phyloP scores from a whole-genome alignment of 2,329 filamentous ascomycete genomes.

The Ascosphaera aggregata region DNA sequence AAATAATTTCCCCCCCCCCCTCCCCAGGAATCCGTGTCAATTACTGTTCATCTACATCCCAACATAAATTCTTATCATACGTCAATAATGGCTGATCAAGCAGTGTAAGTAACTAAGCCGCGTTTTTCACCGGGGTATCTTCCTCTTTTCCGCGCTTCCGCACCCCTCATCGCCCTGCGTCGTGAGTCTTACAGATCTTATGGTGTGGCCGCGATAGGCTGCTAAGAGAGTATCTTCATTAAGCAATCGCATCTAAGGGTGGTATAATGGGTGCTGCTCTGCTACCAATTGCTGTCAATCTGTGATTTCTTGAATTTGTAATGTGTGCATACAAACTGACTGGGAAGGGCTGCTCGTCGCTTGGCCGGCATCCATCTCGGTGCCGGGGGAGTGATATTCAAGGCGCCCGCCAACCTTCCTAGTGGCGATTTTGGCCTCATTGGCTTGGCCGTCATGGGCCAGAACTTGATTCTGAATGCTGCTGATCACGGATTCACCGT shows the following conservation, averaged over 20 bases:
- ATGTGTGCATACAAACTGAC: not conserved
- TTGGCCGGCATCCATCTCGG: constrained; percentile 51
- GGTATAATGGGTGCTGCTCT: constrained; percentile 1
- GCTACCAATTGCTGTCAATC: not conserved
- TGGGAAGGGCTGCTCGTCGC: constrained; percentile 30
- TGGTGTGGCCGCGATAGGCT: not conserved
- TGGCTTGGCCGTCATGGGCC: constrained; percentile 73
- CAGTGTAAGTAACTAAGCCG: constrained; percentile 18
- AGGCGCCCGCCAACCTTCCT: constrained; percentile 23
- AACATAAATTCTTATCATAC: not conserved
- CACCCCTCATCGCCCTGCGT: not conserved
- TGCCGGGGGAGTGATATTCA: constrained; percentile 13
- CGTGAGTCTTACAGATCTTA: not conserved
- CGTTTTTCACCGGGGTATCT: constrained; percentile 4
- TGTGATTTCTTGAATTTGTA: not conserved
- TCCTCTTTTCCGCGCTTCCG: constrained; percentile 3
- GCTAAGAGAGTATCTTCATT: not conserved
- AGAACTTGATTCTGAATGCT: constrained; percentile 79
- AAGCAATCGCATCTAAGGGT: constrained; percentile 4
- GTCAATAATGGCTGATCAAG: constrained; percentile 20
- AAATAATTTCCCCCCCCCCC: not conserved
- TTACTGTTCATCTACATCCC: not conserved
- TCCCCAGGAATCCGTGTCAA: no score
- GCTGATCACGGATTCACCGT: constrained; percentile 89
- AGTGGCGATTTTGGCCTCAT: constrained; percentile 83